Base-by-base conservation (phyloP, 768 basidiomycete genomes). In the Mrakia blollopis region DNA sequence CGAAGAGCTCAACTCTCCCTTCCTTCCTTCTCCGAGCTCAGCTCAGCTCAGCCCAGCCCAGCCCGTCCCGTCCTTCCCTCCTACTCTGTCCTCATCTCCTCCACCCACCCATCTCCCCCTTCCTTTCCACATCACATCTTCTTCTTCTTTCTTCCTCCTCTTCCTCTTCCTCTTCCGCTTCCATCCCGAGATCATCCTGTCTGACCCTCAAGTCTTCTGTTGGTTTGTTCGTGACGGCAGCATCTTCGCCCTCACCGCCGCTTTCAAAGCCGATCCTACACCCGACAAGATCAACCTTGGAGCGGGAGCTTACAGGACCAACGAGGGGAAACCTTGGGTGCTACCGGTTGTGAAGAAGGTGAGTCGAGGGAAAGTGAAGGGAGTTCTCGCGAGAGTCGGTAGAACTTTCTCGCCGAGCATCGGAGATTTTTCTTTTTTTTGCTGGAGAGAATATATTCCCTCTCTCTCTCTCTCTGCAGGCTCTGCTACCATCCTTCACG, bases 301-400 rank as follows among this genome's bases (percentile, higher is more conserved):
- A 54, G 94, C 94, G 63, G 94, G 94, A 63, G 94, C 94, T 11
- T 97, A 97, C 83, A 88, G 94, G 80, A 94, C 95, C 81, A 88
- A 94, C 80, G 83, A 92, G 81, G 89, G 87, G 84, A 95, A 91
- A 84, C 91, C 94, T 21, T 97, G 93, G 92, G 89, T 96, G 35
- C 88, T 97, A 37, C 94, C 94, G 30, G 92, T 93, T 39, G 91
- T 97, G 21, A 92, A 90, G 84, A 93, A 92, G 88, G 93, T 91
- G 77, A 79, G 85, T 78, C 1, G 60, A 9, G 0, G 60, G n/a
- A 7, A 60, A 28, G 10, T 5, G n/a, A 6, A 28, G n/a, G 60
- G 44, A 44, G 14, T 4, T n/a, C n/a, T n/a, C n/a, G n/a, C 21
- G 60, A 50, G 47, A 18, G 47, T 5, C 47, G 47, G 47, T 0